A percentile compares a stretch with the other conserved stretches of the same genome.
phyloP scores from a whole-genome alignment of 2,329 filamentous ascomycete species.

The Aspergillus versicolor region DNA sequence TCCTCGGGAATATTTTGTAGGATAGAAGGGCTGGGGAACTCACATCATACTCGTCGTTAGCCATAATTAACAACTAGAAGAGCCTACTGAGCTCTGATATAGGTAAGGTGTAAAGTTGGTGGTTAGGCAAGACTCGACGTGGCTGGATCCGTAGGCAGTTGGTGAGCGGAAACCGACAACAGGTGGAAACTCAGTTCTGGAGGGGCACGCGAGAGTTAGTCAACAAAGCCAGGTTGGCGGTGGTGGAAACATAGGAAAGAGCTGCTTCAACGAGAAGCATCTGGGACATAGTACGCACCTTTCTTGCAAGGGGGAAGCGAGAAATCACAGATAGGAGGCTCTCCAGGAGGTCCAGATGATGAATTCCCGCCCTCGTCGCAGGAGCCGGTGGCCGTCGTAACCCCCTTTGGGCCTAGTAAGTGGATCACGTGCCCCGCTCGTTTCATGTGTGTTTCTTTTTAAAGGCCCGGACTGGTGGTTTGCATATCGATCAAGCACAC shows the following conservation, averaged over 20 bases:
- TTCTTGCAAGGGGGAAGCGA: constrained; percentile 14
- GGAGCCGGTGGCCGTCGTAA: constrained; percentile 16
- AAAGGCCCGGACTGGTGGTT: no score
- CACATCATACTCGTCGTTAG: constrained; percentile 99
- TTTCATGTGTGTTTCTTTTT: constrained; percentile 2
- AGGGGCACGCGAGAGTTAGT: constrained; percentile 16
- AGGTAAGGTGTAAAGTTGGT: constrained; percentile 21
- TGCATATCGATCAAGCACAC: no score
- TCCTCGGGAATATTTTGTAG: background rate
- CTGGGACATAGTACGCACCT: constrained; percentile 11
- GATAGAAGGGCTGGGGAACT: constrained; percentile 41
- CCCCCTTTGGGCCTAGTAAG: constrained; percentile 20
- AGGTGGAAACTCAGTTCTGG: constrained; percentile 14
- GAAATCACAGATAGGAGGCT: constrained; percentile 23
- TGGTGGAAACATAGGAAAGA: background rate
- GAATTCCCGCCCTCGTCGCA: constrained; percentile 19
- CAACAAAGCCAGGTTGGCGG: background rate
- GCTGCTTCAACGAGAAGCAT: background rate
- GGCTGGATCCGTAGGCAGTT: constrained; percentile 21
- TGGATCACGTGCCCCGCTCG: constrained; percentile 16
- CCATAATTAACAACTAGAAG: constrained; percentile 61
- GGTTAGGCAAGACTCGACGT: constrained; percentile 19
- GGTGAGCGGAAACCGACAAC: constrained; percentile 13
- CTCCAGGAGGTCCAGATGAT: constrained; percentile 21
- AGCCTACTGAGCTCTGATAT: constrained; percentile 22